Base-by-base conservation (phyloP, 495 filamentous ascomycete genomes). In the Penicillium lagena region DNA sequence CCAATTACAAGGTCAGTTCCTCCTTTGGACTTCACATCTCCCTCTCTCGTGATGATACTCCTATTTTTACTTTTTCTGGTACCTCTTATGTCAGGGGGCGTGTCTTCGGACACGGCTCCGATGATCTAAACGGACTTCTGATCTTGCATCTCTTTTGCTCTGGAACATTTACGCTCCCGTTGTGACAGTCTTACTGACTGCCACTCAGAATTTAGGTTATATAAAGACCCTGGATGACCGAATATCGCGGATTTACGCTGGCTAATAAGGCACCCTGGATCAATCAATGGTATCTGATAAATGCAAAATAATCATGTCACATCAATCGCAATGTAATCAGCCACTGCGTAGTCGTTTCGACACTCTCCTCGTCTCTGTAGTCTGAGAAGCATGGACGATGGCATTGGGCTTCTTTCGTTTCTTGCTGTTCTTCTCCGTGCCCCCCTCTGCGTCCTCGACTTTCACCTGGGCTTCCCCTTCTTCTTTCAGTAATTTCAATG, bases 41-140 rank as follows among this genome's bases (percentile, higher is more conserved):
- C 43, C 35, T 33, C 35, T 49, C 43, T 39, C 15, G 62, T 68
- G 65, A 76, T 78, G 75, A 78, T 65, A 75, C 63, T 68, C 56
- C 56, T 60, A 60, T 54, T 63, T 63, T 60, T 58, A 52, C 44
- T 64, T 58, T 68, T 78, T 80, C 76, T 80, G 76, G 75, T 79
- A 80, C 76, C 76, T 80, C 76, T 80, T 80, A 76, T 77, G 70
- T 78, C 67, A 79, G 75, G 62, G 58, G 52, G 51, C 39, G 59
- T 57, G 56, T 62, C 51, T 65, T 52, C 63, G 64, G 68, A 61
- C 58, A 45, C 52, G 56, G 54, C 60, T 68, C 66, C 76, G 58
- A 77, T 80, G 76, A 78, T 77, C 76, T 76, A 73, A 67, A 62
- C 67, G 76, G 76, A 78, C 76, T 79, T 80, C 76, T 80, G 76